Percentiles rank a stretch among this genome's conserved stretches.
Evolutionary conservation across 2,329 filamentous ascomycete genomes (phyloP).

Genomic region (Cercospora sojina): DNA sequence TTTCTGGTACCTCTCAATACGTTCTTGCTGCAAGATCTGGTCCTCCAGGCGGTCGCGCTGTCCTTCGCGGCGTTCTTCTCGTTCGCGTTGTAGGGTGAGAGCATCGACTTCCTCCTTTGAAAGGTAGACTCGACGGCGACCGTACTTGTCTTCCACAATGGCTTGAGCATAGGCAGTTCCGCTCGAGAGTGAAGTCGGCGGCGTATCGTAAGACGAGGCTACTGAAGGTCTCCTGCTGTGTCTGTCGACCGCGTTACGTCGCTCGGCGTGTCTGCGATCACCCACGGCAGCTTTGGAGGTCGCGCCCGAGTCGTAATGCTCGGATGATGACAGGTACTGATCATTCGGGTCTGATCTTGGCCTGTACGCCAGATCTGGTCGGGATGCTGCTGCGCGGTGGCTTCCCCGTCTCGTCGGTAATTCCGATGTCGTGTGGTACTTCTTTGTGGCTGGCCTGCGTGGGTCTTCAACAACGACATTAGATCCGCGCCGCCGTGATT

Average conservation of each 20-base stretch:
- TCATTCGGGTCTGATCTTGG: background rate
- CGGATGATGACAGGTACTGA: conserved; percentile 25
- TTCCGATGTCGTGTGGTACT: conserved; percentile 5
- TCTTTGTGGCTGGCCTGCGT: background rate
- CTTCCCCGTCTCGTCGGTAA: conserved; percentile 1
- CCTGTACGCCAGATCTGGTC: background rate
- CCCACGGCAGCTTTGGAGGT: conserved; percentile 26
- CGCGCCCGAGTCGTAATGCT: conserved; percentile 31
- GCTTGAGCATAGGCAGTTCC: conserved; percentile 27
- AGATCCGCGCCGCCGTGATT: conserved; percentile 16
- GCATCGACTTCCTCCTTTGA: conserved; percentile 29
- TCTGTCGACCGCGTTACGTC: conserved; percentile 22
- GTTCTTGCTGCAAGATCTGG: conserved; percentile 21
- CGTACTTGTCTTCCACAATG: conserved; percentile 31
- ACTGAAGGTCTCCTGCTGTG: conserved; percentile 37
- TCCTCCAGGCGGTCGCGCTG: conserved; percentile 12
- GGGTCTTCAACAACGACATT: conserved; percentile 1
- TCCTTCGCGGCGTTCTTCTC: conserved; percentile 18
- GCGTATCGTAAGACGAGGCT: conserved; percentile 33
- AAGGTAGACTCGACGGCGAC: conserved; percentile 30
- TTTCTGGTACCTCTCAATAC: conserved; percentile 33
- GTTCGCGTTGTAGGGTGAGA: conserved; percentile 21
- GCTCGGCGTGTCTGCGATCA: conserved; percentile 22
- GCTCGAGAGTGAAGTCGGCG: conserved; percentile 31
- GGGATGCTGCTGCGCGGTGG: background rate